Evolutionary conservation across 176 grass and related monocot species (phyloP).

Genomic region (Zizania latifolia): DNA sequence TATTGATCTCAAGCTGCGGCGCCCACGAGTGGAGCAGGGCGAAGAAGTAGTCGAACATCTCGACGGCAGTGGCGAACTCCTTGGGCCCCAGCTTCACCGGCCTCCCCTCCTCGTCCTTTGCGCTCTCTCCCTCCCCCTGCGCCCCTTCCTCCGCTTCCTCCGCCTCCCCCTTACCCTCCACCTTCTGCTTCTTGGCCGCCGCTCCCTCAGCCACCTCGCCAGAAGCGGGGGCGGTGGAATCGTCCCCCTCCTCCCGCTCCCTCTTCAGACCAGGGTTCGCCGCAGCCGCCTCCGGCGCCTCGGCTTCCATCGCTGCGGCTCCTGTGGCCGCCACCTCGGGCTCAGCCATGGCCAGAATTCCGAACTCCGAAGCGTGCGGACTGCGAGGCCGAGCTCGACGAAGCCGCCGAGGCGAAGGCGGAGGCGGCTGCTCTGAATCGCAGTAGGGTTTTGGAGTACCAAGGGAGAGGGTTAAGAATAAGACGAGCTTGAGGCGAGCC

Average conservation of each 20-base stretch:
- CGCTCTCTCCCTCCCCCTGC: neutral
- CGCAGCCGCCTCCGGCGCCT: neutral
- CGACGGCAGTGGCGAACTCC: slow-evolving; percentile 55
- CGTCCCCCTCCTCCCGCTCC: slow-evolving; percentile 27
- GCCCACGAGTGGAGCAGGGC: slow-evolving; percentile 67
- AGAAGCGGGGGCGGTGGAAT: slow-evolving; percentile 9
- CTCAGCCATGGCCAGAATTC: slow-evolving; percentile 24
- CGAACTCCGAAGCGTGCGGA: neutral
- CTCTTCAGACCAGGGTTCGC: slow-evolving; percentile 30
- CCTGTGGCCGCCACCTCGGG: slow-evolving; percentile 19
- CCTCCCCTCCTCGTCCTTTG: slow-evolving; percentile 21
- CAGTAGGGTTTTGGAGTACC: slow-evolving; percentile 32
- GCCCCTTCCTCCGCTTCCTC: neutral
- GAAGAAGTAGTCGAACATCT: slow-evolving; percentile 88
- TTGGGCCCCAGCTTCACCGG: slow-evolving; percentile 72
- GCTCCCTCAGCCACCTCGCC: slow-evolving; percentile 10
- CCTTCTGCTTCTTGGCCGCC: slow-evolving; percentile 26
- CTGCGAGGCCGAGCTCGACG: neutral
- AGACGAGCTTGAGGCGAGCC: neutral
- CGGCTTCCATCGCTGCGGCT: slow-evolving; percentile 18
- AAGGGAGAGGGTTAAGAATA: neutral
- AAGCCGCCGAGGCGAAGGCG: neutral
- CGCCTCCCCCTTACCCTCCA: slow-evolving; percentile 20
- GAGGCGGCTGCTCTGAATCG: slow-evolving; percentile 20
- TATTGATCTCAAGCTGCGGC: slow-evolving; percentile 58